Percentiles rank a stretch among this genome's conserved stretches.
These are phyloP conservation scores for Pleurotus cornucopiae DNA, from an alignment of 768 basidiomycete genomes.

Conservation along the genomic window DNA sequence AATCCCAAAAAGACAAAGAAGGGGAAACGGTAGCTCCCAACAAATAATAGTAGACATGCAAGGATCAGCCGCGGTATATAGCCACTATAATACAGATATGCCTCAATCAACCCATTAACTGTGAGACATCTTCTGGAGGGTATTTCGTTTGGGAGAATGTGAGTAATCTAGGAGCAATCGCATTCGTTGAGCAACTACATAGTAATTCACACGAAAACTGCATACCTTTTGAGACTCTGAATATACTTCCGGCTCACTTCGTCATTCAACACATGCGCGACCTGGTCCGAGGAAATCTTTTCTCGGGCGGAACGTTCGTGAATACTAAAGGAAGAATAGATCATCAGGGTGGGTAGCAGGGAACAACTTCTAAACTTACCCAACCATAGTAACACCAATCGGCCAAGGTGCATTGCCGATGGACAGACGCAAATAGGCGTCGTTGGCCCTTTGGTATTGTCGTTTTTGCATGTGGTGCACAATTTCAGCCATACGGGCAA, in stretches of 20 bases:
- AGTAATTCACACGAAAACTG: too few relatives aligned
- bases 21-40: conserved; percentile 22
- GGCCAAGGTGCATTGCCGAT: conserved; percentile 99
- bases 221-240: conserved; percentile 92
- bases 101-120: conserved; percentile 74
- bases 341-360: not conserved
- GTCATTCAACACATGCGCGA: conserved; percentile 97
- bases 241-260: conserved; percentile 99
- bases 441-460: conserved; percentile 93
- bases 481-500: conserved; percentile 86
- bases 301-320: conserved; percentile 98
- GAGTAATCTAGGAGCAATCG: conserved; percentile 55
- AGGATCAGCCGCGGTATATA: not conserved
- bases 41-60: not conserved
- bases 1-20: conserved; percentile 36
- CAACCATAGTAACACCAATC: conserved; percentile 99
- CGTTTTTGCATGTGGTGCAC: conserved; percentile 96
- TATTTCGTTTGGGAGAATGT: conserved; percentile 97
- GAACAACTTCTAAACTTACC: conserved; percentile 46
- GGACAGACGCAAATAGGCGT: conserved; percentile 92
- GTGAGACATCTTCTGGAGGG: conserved; percentile 88
- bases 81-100: not conserved
- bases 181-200: too few relatives aligned
- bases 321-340: conserved; percentile 48
- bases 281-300: conserved; percentile 95